Evolutionary conservation across 2,329 filamentous ascomycete genomes (phyloP), one percentile per base, ranked within the genome.

Genomic region (Paramyrothecium roridum): DNA sequence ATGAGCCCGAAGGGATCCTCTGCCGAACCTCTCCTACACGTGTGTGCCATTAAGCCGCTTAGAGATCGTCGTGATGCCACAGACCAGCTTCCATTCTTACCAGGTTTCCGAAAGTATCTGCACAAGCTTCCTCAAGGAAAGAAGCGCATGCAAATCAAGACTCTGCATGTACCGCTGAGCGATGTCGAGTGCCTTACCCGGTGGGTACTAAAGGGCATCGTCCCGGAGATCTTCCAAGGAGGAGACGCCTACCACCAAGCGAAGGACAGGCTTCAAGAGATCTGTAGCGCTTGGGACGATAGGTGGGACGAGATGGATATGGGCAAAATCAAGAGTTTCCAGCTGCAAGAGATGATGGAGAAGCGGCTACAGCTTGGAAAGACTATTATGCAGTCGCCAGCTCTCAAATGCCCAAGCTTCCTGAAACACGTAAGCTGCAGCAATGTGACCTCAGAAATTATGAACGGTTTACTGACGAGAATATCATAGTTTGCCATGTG

Each of bases 221-320:
- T 86, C 3, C 84, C 84, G 1, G 81, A 84, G 3, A 80, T 84
- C 22, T 85, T 84, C 63, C 70, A 80, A 45, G 76, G 76, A 2
- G 79, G 79, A 16, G 82, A 85, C 0, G 71, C 61, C 2, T 73
- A 75, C 52, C 62, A 70, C 6, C 73, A 72, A 56, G 90, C 88
- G 1, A 86, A 89, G 60, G 84, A 87, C 46, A 84, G 88, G 55
- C 79, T 98, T 34, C 73, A 83, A 17, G 80, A 84, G 22, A 76
- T 93, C 17, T 92, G 88, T 68, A 80, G 80, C 48, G 85, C 85
- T 1, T 98, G 93, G 93, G 83, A 84, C 43, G 77, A 86, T 47
- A 78, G 84, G 23, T 98, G 92, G 89, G 84, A 93, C 54, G 95
- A 99, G 73, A 80, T 91, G 55, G 90, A 96, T 63, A 89, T 95